Percentiles rank a stretch among this genome's conserved stretches.
These are phyloP conservation scores for Coelastrella sp. DNA, from an alignment of 139 green algal species.

Conservation along the genomic window DNA sequence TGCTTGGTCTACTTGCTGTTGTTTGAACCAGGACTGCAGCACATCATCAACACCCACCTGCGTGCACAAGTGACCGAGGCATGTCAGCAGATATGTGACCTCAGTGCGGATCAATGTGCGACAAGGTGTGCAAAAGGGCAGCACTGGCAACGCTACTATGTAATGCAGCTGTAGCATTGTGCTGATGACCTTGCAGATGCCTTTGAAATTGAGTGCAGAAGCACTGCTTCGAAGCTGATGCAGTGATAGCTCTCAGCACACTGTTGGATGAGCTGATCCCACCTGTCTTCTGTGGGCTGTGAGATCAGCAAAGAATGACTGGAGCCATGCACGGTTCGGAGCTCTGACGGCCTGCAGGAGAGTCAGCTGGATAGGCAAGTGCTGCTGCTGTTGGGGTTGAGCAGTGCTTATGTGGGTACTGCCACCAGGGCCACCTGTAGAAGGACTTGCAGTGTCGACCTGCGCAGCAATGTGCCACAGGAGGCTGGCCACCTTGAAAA, in stretches of 20 bases:
- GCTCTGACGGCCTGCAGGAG: constrained; percentile 42
- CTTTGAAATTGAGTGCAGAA: background rate
- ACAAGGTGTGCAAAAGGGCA: too few species aligned
- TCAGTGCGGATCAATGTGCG: too few species aligned
- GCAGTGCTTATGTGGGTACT: background rate
- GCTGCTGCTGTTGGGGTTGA: background rate
- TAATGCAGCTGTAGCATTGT: too few species aligned
- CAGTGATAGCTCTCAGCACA: too few species aligned
- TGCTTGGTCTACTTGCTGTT: constrained; percentile 60
- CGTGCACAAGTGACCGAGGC: background rate
- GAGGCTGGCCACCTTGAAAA: background rate
- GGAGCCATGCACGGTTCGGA: constrained; percentile 52
- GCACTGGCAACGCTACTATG: too few species aligned
- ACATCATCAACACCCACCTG: constrained; percentile 76
- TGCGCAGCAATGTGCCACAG: background rate
- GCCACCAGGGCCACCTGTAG: background rate
- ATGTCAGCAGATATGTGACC: background rate
- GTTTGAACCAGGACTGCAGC: constrained; percentile 60
- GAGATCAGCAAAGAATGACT: constrained; percentile 61
- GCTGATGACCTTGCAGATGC: too few species aligned
- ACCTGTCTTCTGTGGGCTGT: constrained; percentile 56
- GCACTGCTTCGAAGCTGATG: background rate
- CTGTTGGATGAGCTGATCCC: background rate
- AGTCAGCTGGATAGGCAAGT: background rate
- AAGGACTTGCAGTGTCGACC: background rate